Evolutionary conservation across 164 flowering plant genomes (phyloP).

Genomic region (Stephania japonica): DNA sequence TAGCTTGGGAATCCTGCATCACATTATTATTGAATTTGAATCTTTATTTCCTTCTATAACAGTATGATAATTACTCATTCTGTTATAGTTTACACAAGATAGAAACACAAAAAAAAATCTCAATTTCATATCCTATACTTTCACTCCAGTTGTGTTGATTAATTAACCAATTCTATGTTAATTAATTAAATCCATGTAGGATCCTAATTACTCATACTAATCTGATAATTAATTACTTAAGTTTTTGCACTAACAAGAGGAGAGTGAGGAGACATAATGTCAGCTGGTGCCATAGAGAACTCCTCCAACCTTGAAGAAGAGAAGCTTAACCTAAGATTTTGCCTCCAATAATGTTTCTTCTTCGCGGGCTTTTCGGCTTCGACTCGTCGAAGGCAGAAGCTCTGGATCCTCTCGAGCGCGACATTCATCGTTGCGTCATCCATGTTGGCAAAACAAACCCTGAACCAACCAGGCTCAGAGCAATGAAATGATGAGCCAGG

Average conservation of each 20-base stretch:
- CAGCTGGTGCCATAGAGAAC: conserved; percentile 5
- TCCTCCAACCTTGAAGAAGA: conserved; percentile 16
- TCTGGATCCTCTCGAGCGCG: conserved; percentile 13
- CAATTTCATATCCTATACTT: too few species aligned
- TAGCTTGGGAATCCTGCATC: too few species aligned
- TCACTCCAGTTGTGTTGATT: not conserved
- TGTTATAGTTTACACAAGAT: not conserved
- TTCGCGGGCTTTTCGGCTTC: conserved; percentile 3
- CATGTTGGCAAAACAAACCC: conserved; percentile 20
- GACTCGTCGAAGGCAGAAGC: not conserved
- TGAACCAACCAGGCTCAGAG: conserved; percentile 85
- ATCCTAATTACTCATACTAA: not conserved
- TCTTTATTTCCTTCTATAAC: not conserved
- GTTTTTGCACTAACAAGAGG: conserved; percentile 20
- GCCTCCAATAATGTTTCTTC: not conserved
- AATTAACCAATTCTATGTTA: not conserved
- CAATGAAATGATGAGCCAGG: conserved; percentile 90
- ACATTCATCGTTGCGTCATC: conserved; percentile 10
- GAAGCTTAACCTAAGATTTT: conserved; percentile 14
- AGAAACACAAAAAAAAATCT: too few species aligned
- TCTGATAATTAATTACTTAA: not conserved
- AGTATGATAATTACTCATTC: too few species aligned
- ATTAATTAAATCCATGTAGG: not conserved
- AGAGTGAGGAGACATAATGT: conserved; percentile 15
- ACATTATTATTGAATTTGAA: not conserved